These are phyloP conservation scores for Saururus chinensis DNA, from an alignment of 164 flowering plant species.

Conservation along the genomic window DNA sequence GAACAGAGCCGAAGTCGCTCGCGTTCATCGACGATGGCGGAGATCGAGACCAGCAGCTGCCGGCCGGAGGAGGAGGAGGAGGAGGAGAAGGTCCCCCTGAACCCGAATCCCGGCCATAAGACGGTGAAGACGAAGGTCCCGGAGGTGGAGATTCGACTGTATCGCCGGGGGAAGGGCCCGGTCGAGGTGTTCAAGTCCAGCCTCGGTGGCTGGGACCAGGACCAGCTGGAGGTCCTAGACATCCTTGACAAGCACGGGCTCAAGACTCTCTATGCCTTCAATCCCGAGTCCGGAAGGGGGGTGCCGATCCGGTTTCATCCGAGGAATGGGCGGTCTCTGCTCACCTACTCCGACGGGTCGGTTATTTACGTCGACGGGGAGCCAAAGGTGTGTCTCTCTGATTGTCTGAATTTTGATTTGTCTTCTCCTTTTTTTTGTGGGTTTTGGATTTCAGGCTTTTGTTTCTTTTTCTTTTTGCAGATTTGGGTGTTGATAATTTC, in stretches of 20 bases:
- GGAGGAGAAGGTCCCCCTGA: not conserved
- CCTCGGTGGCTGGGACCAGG: conserved; percentile 54
- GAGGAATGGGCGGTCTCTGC: conserved; percentile 38
- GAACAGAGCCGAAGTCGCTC: too few relatives aligned
- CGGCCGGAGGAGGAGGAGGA: not conserved
- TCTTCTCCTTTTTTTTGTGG: not conserved
- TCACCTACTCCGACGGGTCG: conserved; percentile 39
- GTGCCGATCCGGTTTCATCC: conserved; percentile 45
- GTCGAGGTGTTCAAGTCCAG: conserved; percentile 36
- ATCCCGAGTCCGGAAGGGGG: conserved; percentile 28
- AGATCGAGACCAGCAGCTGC: too few relatives aligned
- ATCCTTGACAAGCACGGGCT: conserved; percentile 43
- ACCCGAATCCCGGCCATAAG: not conserved
- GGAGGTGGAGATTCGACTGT: conserved; percentile 40
- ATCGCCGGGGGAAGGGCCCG: conserved; percentile 41
- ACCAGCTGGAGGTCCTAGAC: conserved; percentile 40
- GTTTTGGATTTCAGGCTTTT: not conserved
- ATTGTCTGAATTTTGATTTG: not conserved
- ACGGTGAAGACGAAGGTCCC: conserved; percentile 30
- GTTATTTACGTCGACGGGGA: conserved; percentile 45
- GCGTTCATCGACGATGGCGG: too few relatives aligned
- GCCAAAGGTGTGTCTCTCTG: conserved; percentile 34
- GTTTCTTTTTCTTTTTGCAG: not conserved
- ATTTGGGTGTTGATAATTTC: too few relatives aligned
- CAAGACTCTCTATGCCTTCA: conserved; percentile 40